Base-by-base conservation (phyloP, 1,139 yeast species). In the Saccharomycopsis crataegensis region DNA sequence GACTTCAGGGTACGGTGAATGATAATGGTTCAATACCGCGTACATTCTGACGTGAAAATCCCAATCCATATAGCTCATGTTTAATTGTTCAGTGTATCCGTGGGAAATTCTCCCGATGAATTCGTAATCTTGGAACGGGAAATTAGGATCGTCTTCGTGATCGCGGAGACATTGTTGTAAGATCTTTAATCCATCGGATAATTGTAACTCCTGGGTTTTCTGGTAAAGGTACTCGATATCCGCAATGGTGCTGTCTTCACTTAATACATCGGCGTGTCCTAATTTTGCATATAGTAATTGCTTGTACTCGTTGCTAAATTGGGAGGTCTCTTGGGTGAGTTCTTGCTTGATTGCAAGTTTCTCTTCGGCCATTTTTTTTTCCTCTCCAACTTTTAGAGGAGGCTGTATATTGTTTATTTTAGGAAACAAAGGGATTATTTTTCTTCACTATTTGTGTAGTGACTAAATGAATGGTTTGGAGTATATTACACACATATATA, bases 1-100 rank as follows among this genome's bases (percentile, higher is more conserved):
- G 6, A 82, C 85, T 64, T 82, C 86, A 2, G 83, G 79, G 63
- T 82, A 82, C 1, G 86, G 84, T 1, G 85, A 80, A 63, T 75
- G 77, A 62, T 70, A 80, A 48, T 76, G 70, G 51, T 77, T 67
- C 50, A 81, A 62, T 31, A 72, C 74, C 1, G 82, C 83, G 52
- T 72, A 71, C 28, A 74, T 59, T 56, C 66, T 70, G 7, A 64
- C 62, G 58, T 67, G 67, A 47, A 74, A 64, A 28, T 65, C 64
- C 63, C 70, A 68, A 37, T 69, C 65, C 38, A 57, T 60, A 8
- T 33, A 36, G 38, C 51, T 46, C 49, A 59, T 54, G 41, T 56
- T 52, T 12, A 28, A 55, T 32, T 49, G 54, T 16, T 54, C 54
- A 8, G 60, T 53, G 1, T 63, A 59, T 2, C 65, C 64, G 22